Conservation (phyloP, 768 basidiomycete species). For the Sarcomyxa edulis region DNA sequence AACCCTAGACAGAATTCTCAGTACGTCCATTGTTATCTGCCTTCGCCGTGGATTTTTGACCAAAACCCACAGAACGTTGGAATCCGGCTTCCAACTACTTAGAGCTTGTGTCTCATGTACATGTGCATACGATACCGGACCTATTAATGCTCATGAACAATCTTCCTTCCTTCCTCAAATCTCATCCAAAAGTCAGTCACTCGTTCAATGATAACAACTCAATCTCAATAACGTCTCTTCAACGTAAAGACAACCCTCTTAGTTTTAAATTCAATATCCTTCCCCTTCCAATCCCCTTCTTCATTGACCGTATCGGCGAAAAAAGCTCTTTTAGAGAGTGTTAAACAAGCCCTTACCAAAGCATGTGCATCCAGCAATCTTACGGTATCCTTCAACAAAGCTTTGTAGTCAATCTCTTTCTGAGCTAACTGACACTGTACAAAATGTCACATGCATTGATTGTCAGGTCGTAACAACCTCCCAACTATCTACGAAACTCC, state of each 20-base stretch:
- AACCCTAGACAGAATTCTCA: slow-evolving; percentile 19
- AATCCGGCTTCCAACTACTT: slow-evolving; percentile 13
- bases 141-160: slow-evolving; percentile 56
- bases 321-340: slow-evolving; percentile 39
- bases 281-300: slow-evolving; percentile 52
- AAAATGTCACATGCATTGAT: slow-evolving; percentile 20
- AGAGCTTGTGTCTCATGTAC: slow-evolving; percentile 31
- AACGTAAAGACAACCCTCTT: slow-evolving; percentile 47
- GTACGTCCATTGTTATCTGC: slow-evolving; percentile 13
- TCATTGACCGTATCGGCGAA: slow-evolving; percentile 32
- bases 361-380: slow-evolving; percentile 41
- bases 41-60: slow-evolving; percentile 9
- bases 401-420: not conserved
- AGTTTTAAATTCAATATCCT: slow-evolving; percentile 63
- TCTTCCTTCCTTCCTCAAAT: slow-evolving; percentile 39
- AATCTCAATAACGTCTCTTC: not conserved
- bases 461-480: slow-evolving; percentile 54
- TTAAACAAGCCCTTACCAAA: slow-evolving; percentile 49
- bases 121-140: slow-evolving; percentile 43
- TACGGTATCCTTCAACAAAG: slow-evolving; percentile 37
- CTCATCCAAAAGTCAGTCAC: slow-evolving; percentile 39
- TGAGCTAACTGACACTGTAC: slow-evolving; percentile 3
- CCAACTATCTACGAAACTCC: slow-evolving; percentile 65
- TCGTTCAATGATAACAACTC: not conserved
- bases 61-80: slow-evolving; percentile 8